Percentiles rank a stretch among this genome's conserved stretches.
phyloP scores from a whole-genome alignment of 305 asterid genomes.

The Withania somnifera region DNA sequence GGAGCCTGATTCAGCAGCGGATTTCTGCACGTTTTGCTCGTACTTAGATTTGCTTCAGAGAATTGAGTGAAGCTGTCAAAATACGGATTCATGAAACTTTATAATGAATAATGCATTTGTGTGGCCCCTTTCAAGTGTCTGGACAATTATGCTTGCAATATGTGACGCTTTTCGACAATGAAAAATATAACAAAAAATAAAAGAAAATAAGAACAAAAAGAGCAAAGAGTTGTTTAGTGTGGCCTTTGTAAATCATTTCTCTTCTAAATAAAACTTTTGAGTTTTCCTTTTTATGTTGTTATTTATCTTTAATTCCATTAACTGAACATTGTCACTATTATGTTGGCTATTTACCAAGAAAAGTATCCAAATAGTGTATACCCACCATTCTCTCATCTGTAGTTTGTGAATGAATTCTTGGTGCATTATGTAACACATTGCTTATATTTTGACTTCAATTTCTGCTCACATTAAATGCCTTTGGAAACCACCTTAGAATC shows the following conservation, averaged over 20 bases:
- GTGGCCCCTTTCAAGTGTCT: background rate
- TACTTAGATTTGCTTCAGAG: slow-evolving; percentile 17
- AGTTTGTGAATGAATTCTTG: background rate
- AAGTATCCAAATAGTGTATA: background rate
- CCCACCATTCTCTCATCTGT: background rate
- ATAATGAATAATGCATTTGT: slow-evolving; percentile 28
- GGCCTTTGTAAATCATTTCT: slow-evolving; percentile 3
- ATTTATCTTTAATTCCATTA: background rate
- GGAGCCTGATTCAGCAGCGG: slow-evolving; percentile 74
- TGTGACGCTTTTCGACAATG: background rate
- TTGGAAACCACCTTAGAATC: background rate
- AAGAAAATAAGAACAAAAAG: background rate
- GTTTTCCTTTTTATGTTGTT: background rate
- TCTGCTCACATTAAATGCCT: background rate
- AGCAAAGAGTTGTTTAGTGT: background rate
- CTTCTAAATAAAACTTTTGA: slow-evolving; percentile 1
- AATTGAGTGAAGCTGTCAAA: slow-evolving; percentile 13
- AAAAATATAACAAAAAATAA: background rate
- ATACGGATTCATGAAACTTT: slow-evolving; percentile 33
- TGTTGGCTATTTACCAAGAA: background rate
- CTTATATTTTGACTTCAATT: background rate
- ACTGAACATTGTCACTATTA: background rate
- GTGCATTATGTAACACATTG: background rate
- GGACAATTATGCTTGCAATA: slow-evolving; percentile 1
- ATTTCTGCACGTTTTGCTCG: slow-evolving; percentile 60